Evolutionary conservation across 768 basidiomycete genomes (phyloP), one percentile per base, ranked within the genome.

Genomic region (Saitozyma podzolica): DNA sequence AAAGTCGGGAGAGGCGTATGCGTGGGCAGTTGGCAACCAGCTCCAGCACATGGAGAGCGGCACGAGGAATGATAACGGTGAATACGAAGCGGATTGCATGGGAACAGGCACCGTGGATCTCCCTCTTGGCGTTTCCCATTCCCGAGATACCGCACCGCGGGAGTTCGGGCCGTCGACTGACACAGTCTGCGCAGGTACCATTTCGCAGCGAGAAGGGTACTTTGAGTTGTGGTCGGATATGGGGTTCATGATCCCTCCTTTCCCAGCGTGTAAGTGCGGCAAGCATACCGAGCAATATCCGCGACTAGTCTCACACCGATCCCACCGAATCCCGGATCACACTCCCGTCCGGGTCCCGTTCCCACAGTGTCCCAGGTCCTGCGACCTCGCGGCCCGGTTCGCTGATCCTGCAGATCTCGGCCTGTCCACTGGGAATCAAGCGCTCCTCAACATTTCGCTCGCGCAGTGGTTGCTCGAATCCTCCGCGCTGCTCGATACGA

Each of bases 151-250:
- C 29, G 29, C 29, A 29, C 29, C 29, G 29, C 5, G 29, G 29
- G 29, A 29, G 29, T 29, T 29, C 29, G 29, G 29, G 29, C 29
- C 29, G 29, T 29, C 29, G 29, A 29, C 29, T 29, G 29, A 29
- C 29, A 29, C 29, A 5, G 29, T 29, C 29, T 29, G 5, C 45
- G 41, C 50, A 54, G 59, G 62, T 2, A 68, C 66, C 16, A 54
- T 64, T 43, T 61, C 59, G 16, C 54, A 58, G 63, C 54, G 66
- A 10, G 66, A 68, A 47, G 62, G 60, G 10, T 47, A 62, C 42
- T 68, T 68, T 52, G 62, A 68, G 43, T 41, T 64, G 6, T 68
- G 66, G 66, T 54, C 66, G 10, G 66, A 68, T 59, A 57, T 58
- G 60, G 66, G 63, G 6, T 64, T 42, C 49, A 68, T 68, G 66